phyloP scores from a whole-genome alignment of 208 protist genomes.

The Crithidia fasciculata region DNA sequence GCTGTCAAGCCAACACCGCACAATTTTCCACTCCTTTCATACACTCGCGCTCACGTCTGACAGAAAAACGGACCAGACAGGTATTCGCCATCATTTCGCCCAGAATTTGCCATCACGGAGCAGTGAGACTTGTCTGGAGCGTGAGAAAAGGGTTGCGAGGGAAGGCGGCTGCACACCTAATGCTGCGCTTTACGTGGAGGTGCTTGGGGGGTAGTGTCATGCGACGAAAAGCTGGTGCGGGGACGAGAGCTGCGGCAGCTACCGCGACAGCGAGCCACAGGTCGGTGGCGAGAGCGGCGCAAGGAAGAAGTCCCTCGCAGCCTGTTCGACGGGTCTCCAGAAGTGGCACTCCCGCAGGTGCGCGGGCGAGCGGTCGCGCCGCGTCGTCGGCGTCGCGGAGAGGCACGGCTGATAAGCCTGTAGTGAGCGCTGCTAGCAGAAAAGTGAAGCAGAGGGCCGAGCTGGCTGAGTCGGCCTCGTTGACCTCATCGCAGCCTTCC shows the following conservation, averaged over 20 bases:
- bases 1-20: too few relatives aligned
- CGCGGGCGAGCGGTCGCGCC: not conserved
- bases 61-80: too few relatives aligned
- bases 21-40: too few relatives aligned
- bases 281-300: not conserved
- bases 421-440: not conserved
- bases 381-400: not conserved
- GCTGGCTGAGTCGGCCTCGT: not conserved
- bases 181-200: conserved; percentile 7
- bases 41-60: too few relatives aligned
- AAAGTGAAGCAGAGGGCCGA: too few relatives aligned
- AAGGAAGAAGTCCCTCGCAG: not conserved
- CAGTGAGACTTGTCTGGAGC: too few relatives aligned
- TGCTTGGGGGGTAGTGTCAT: conserved; percentile 1
- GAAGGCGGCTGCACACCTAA: not conserved
- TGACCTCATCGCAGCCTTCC: not conserved
- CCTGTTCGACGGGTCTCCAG: not conserved
- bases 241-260: not conserved
- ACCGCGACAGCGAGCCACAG: not conserved
- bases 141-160: not conserved
- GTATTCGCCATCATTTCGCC: too few relatives aligned
- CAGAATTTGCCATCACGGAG: too few relatives aligned
- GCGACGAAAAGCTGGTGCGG: not conserved
- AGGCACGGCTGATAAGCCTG: not conserved
- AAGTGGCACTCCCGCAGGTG: not conserved